These are phyloP conservation scores for Lepidium aucheri DNA, from an alignment of 345 rosid species.

Conservation along the genomic window DNA sequence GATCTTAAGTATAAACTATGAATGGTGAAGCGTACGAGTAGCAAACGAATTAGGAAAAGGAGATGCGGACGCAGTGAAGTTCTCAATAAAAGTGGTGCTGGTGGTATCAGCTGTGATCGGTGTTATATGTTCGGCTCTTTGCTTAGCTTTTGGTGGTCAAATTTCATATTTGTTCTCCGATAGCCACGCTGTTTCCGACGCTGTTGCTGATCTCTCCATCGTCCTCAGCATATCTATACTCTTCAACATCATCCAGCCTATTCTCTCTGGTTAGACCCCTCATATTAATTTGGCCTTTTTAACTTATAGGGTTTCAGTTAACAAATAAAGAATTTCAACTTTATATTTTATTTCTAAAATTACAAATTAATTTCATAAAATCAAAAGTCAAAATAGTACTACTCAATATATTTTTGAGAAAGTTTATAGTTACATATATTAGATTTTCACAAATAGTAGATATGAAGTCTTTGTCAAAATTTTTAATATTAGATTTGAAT, in stretches of 20 bases:
- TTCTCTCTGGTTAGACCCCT: constrained; percentile 36
- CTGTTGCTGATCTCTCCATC: constrained; percentile 38
- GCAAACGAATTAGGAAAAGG: constrained; percentile 66
- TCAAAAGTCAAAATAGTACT: too few species aligned
- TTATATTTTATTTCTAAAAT: too few species aligned
- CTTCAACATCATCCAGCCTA: constrained; percentile 59
- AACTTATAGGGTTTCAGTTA: too few species aligned
- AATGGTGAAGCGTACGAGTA: constrained; percentile 37
- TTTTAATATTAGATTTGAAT: too few species aligned
- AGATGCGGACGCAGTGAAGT: constrained; percentile 39
- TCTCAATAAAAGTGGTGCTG: constrained; percentile 43
- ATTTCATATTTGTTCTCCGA: constrained; percentile 37
- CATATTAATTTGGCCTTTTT: too few species aligned
- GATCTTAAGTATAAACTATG: too few species aligned
- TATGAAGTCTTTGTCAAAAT: too few species aligned
- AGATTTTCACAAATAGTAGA: too few species aligned
- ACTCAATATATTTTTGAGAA: too few species aligned
- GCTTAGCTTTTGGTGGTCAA: constrained; percentile 33
- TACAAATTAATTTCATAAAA: too few species aligned
- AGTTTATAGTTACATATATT: too few species aligned
- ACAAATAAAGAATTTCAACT: too few species aligned
- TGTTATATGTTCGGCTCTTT: constrained; percentile 30
- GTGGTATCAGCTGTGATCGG: constrained; percentile 31
- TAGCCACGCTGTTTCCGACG: constrained; percentile 33
- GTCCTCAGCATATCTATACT: constrained; percentile 55